Conservation (phyloP, 768 basidiomycete species). For the Pleurotus tuoliensis region DNA sequence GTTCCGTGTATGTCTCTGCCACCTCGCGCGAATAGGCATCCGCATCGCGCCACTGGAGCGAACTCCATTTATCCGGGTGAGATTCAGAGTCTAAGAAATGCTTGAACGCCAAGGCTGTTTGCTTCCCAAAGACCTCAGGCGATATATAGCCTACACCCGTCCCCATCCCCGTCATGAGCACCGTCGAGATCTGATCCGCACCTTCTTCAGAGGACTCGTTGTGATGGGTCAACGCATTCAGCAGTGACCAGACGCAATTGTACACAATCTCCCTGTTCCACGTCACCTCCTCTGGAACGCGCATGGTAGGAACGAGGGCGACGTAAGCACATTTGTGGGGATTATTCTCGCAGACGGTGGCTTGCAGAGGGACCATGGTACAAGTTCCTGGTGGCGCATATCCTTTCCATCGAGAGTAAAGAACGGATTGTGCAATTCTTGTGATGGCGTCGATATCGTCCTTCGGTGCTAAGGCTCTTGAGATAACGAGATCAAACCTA, state of each 20-base stretch:
- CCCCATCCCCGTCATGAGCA: slow-evolving; percentile 9
- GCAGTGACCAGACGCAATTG: slow-evolving; percentile 21
- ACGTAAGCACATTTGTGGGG: slow-evolving; percentile 15
- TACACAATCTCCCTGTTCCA: slow-evolving; percentile 25
- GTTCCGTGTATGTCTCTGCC: background rate
- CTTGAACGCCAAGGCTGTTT: slow-evolving; percentile 9
- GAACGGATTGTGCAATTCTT: slow-evolving; percentile 12
- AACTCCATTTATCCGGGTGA: slow-evolving; percentile 9
- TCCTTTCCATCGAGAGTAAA: slow-evolving; percentile 20
- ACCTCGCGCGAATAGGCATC: slow-evolving; percentile 7
- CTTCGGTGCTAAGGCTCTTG: slow-evolving; percentile 4
- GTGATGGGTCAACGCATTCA: slow-evolving; percentile 9
- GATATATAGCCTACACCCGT: slow-evolving; percentile 10
- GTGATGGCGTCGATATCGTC: slow-evolving; percentile 7
- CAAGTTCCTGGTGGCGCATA: slow-evolving; percentile 25
- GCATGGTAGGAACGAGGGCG: slow-evolving; percentile 26
- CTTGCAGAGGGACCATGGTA: slow-evolving; percentile 19
- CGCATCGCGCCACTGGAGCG: slow-evolving; percentile 4
- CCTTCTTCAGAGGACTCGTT: background rate
- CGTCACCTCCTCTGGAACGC: slow-evolving; percentile 18
- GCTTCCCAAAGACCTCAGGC: slow-evolving; percentile 5
- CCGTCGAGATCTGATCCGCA: background rate
- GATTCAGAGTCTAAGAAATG: slow-evolving; percentile 6
- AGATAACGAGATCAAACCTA: slow-evolving; percentile 10
- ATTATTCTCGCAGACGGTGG: slow-evolving; percentile 13